Evolutionary conservation across 129 eudicot species (phyloP).

Genomic region (Dittrichia graveolens): DNA sequence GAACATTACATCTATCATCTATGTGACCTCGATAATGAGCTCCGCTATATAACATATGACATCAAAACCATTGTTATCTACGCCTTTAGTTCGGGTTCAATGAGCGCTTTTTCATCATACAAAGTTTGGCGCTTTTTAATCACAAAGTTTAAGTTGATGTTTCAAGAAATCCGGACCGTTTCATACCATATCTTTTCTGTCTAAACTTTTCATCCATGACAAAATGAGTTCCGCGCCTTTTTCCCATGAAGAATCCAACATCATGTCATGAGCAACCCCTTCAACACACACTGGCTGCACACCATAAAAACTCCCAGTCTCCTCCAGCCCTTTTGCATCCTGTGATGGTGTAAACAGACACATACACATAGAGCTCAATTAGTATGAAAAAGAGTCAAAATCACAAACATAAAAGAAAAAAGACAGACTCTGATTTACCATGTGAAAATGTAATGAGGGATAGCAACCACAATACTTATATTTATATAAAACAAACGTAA

Average conservation of each 20-base stretch:
- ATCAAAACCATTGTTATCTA: not conserved
- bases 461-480: too few species aligned
- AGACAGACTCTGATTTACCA: not conserved
- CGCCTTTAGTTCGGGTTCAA: not conserved
- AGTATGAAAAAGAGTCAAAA: not conserved
- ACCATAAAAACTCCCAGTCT: constrained; percentile 74
- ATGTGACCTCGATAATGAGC: not conserved
- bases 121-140: constrained; percentile 1
- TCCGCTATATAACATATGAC: not conserved
- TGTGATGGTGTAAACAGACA: constrained; percentile 19
- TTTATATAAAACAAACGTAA: not conserved
- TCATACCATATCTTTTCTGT: constrained; percentile 22
- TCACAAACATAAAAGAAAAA: too few species aligned
- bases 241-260: constrained; percentile 85
- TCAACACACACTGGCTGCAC: constrained; percentile 69
- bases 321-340: constrained; percentile 78
- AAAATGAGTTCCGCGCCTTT: constrained; percentile 67
- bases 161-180: not conserved
- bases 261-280: constrained; percentile 90
- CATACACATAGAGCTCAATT: not conserved
- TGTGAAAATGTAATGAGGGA: not conserved
- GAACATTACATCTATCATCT: too few species aligned
- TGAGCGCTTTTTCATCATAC: constrained; percentile 1
- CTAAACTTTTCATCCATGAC: constrained; percentile 54
- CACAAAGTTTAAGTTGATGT: not conserved